Evolutionary conservation across 495 filamentous ascomycete genomes (phyloP), one percentile per base, ranked within the genome.

Genomic region (Cenococcum geophilum): DNA sequence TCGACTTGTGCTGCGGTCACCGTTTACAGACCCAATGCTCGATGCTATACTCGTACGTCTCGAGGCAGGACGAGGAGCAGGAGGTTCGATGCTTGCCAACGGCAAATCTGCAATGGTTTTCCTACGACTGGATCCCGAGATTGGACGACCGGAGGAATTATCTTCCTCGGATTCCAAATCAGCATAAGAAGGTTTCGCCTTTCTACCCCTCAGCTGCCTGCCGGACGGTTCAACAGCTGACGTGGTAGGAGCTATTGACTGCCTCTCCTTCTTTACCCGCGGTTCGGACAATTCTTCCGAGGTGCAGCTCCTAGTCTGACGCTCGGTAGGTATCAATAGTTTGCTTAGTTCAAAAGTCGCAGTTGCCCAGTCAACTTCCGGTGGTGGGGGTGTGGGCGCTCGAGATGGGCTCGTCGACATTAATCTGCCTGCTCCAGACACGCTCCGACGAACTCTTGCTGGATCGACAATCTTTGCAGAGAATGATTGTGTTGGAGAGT

Each of bases 301-400:
- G n/a, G 76, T 85, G 68, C 79, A 89, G 73, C 89, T 95, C 23
- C 72, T 77, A 0, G 85, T 89, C 71, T 89, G 82, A 10, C 89
- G 79, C 63, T 83, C 76, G 10, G 74, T 75, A 1, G 93, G 93
- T 52, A 96, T 87, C 25, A 97, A 81, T 4, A 91, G 72, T 70
- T 89, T 92, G 66, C 83, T 88, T 16, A 97, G 72, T 68, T 96
- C 92, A 67, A 85, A 79, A 0, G 90, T 79, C 14, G 90, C 90
- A 43, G 85, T 82, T 1, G 86, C 84, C 93, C 95, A 97, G 43
- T 84, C 78, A 0, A 97, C 86, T 25, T 90, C 85, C 5, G 89
- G 88, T 1, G 87, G 79, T 23, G 88, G 85, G 2, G 85, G 83
- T n/a, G 81, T 76, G 10, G 79, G 78, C 25, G 75, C 64, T 69